Conservation (phyloP, 352 stramenopile species). For the Elongisporangium prolatum region DNA sequence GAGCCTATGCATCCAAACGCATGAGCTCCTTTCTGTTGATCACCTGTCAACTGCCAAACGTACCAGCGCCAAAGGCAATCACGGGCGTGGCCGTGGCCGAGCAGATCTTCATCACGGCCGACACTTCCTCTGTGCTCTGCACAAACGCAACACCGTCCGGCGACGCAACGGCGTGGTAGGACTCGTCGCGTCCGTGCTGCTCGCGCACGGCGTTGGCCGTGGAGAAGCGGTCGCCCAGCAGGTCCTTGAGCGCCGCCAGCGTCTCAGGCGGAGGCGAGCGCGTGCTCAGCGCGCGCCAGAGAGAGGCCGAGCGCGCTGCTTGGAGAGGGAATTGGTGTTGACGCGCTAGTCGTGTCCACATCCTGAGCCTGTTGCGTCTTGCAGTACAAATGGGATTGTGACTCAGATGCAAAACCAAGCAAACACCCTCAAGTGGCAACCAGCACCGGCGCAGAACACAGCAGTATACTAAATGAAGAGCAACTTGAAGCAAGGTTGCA, state of each 20-base stretch:
- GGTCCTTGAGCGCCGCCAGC: conserved; percentile 40
- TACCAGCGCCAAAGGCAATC: conserved; percentile 93
- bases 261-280: conserved; percentile 40
- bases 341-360: conserved; percentile 1
- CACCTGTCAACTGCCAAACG: not conserved
- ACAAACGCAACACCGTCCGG: conserved; percentile 87
- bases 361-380: not conserved
- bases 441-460: not conserved
- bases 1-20: conserved; percentile 18
- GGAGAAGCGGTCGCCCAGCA: conserved; percentile 65
- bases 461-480: not conserved
- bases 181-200: conserved; percentile 89
- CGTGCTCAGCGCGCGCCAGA: conserved; percentile 16
- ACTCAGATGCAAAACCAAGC: not conserved
- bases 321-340: not conserved
- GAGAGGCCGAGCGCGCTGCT: not conserved
- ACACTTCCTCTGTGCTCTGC: conserved; percentile 82
- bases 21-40: not conserved
- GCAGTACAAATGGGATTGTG: not conserved
- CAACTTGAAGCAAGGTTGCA: not conserved
- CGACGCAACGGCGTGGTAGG: conserved; percentile 76
- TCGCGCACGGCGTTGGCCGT: conserved; percentile 56
- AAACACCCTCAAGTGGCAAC: not conserved
- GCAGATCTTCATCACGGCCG: conserved; percentile 88
- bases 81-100: conserved; percentile 74